phyloP scores from a whole-genome alignment of 352 stramenopile species.

The Phytophthora idaei region DNA sequence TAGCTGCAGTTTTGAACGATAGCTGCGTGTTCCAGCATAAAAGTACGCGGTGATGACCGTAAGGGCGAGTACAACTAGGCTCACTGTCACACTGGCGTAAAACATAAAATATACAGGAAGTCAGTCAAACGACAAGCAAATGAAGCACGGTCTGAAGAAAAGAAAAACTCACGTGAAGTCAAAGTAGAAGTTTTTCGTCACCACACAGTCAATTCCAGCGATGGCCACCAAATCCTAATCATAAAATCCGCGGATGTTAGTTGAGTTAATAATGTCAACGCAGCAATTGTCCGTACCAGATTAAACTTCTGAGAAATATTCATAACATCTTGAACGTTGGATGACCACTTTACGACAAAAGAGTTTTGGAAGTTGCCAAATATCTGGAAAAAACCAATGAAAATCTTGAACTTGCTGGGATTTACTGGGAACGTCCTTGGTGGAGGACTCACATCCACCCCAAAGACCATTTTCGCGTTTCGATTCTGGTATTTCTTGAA shows the following conservation, averaged over 20 bases:
- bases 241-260: constrained; percentile 3
- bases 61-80: constrained; percentile 50
- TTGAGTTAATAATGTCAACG: neutral
- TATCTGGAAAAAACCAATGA: constrained; percentile 84
- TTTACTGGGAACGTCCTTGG: constrained; percentile 57
- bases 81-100: constrained; percentile 52
- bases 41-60: constrained; percentile 65
- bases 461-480: constrained; percentile 57
- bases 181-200: constrained; percentile 80
- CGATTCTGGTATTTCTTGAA: constrained; percentile 21
- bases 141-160: neutral
- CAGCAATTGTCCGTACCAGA: constrained; percentile 40
- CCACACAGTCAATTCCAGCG: constrained; percentile 73
- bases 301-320: constrained; percentile 75
- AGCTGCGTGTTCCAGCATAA: constrained; percentile 68
- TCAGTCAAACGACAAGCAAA: neutral
- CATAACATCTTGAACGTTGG: constrained; percentile 64
- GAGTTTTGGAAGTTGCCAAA: constrained; percentile 78
- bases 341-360: constrained; percentile 73
- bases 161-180: constrained; percentile 62
- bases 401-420: constrained; percentile 80
- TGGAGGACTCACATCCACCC: constrained; percentile 55
- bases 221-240: constrained; percentile 72
- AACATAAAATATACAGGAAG: neutral
- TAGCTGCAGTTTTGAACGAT: constrained; percentile 62